These are phyloP conservation scores for Calophaca sinica DNA, from an alignment of 306 rosid species.

Conservation along the genomic window DNA sequence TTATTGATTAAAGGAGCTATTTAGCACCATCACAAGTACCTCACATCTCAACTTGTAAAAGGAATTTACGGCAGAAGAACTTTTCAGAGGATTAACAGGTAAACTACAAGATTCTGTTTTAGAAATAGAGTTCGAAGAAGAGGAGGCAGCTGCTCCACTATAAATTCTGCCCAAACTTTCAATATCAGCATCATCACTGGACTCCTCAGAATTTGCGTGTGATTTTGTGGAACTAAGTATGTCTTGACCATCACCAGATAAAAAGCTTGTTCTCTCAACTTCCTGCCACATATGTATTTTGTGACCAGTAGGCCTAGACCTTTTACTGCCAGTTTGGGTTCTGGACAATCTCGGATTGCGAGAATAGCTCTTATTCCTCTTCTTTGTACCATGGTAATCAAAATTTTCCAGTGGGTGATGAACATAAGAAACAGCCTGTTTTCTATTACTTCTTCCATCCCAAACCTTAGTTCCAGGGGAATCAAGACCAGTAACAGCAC, in stretches of 20 bases:
- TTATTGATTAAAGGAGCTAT: constrained; percentile 34
- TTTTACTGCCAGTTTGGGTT: constrained; percentile 68
- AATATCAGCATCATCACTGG: constrained; percentile 75
- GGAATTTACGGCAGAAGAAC: constrained; percentile 67
- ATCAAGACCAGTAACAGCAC: constrained; percentile 81
- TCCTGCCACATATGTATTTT: constrained; percentile 78
- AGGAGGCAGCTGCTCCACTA: constrained; percentile 90
- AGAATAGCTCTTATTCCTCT: constrained; percentile 63
- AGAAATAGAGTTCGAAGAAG: constrained; percentile 67
- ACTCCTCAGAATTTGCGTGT: constrained; percentile 60
- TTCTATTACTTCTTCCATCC: constrained; percentile 90
- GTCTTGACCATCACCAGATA: constrained; percentile 97
- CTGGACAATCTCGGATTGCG: constrained; percentile 56
- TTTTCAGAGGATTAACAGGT: constrained; percentile 62
- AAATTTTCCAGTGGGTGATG: constrained; percentile 96
- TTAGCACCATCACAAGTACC: constrained; percentile 60
- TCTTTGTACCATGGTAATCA: constrained; percentile 61
- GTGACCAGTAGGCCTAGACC: constrained; percentile 64
- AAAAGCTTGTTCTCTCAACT: constrained; percentile 91
- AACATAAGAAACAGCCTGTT: constrained; percentile 67
- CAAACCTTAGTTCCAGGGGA: constrained; percentile 97
- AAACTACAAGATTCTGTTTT: constrained; percentile 51
- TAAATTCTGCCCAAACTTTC: constrained; percentile 76
- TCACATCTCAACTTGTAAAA: constrained; percentile 95
- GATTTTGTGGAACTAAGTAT: constrained; percentile 70